Conservation (phyloP, 768 basidiomycete species). For the Lactarius evosmus region DNA sequence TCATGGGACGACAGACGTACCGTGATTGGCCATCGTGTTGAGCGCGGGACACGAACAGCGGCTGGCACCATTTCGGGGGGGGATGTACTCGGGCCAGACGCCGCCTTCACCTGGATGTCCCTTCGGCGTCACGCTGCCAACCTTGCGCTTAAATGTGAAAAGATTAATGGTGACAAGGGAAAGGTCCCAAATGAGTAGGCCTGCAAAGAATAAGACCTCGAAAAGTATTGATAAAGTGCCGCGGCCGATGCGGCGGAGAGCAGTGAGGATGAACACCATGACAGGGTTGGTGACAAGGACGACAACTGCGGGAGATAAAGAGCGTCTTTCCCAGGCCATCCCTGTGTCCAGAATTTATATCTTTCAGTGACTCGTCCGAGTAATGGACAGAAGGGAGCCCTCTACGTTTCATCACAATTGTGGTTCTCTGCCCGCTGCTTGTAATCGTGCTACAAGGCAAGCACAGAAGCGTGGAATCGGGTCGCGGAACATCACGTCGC, state of each 20-base stretch:
- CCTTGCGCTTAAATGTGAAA: constrained; percentile 45
- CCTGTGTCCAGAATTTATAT: neutral
- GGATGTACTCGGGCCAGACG: constrained; percentile 63
- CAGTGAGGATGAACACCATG: constrained; percentile 19
- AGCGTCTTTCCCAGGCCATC: neutral
- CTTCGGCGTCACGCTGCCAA: constrained; percentile 54
- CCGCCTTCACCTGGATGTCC: constrained; percentile 58
- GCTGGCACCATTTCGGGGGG: constrained; percentile 61
- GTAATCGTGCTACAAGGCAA: too few relatives aligned
- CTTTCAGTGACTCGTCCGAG: neutral
- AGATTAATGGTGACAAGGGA: constrained; percentile 50
- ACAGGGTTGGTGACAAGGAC: neutral
- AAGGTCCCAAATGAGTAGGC: constrained; percentile 50
- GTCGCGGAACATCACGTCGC: too few relatives aligned
- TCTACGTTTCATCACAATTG: too few relatives aligned
- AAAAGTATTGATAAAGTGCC: constrained; percentile 8
- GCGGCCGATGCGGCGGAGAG: constrained; percentile 22
- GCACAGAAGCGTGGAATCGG: too few relatives aligned
- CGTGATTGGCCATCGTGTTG: constrained; percentile 83
- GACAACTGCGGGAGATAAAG: neutral
- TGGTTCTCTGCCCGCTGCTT: too few relatives aligned
- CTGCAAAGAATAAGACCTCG: constrained; percentile 11
- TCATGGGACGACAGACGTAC: constrained; percentile 38
- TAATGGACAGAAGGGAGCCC: neutral
- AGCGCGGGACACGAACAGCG: constrained; percentile 70